Conservation (phyloP, 2,329 filamentous ascomycete species). For the Epichloe gansuensis region DNA sequence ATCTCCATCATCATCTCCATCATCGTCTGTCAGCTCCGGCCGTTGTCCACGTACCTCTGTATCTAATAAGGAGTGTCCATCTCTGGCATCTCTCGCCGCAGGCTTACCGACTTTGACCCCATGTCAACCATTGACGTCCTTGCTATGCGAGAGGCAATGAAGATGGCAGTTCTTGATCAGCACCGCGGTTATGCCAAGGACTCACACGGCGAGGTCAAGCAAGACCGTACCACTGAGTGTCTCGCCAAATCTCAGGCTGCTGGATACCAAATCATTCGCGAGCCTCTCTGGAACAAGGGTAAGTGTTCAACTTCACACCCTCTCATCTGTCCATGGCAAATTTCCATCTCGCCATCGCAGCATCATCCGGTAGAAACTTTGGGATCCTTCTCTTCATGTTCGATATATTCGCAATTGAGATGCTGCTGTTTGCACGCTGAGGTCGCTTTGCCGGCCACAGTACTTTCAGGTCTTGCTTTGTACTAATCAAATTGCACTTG, state of each 20-base stretch:
- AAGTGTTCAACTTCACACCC: constrained; percentile 13
- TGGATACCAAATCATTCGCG: constrained; percentile 49
- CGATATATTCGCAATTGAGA: background rate
- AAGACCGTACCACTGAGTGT: constrained; percentile 42
- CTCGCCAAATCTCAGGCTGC: constrained; percentile 36
- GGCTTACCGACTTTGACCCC: constrained; percentile 41
- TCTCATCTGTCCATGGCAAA: background rate
- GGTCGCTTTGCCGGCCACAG: background rate
- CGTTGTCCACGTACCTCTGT: constrained; percentile 38
- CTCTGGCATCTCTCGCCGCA: constrained; percentile 36
- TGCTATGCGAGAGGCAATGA: constrained; percentile 48
- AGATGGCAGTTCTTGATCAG: constrained; percentile 46
- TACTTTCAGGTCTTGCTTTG: background rate
- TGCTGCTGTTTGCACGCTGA: background rate
- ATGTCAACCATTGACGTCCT: constrained; percentile 44
- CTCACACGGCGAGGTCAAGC: constrained; percentile 43
- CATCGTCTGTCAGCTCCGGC: constrained; percentile 32
- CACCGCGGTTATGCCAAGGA: constrained; percentile 48
- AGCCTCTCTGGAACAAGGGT: constrained; percentile 58
- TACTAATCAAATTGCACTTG: background rate
- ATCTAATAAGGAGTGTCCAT: constrained; percentile 39
- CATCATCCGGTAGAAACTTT: background rate
- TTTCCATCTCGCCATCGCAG: background rate
- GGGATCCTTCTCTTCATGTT: background rate
- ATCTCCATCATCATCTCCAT: constrained; percentile 40